Evolutionary conservation across 176 grass and related monocot genomes (phyloP).

Genomic region (Poa pratensis): DNA sequence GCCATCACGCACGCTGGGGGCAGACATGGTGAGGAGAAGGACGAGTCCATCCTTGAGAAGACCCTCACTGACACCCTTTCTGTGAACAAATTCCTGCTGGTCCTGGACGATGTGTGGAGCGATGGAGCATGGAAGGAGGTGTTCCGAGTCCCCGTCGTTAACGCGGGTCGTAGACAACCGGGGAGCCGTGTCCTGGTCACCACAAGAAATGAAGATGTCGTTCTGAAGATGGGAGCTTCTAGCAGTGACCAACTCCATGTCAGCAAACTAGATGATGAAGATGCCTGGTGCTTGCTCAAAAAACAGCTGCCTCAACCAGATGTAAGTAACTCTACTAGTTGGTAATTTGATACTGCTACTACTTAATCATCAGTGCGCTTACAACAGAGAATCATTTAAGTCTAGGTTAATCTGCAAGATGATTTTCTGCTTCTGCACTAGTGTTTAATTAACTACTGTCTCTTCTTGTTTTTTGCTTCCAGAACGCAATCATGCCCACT

Average conservation of each 20-base stretch:
- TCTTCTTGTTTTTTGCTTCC: background rate
- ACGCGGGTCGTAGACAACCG: background rate
- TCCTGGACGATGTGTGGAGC: constrained; percentile 13
- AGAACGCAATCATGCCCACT: background rate
- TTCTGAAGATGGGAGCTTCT: constrained; percentile 1
- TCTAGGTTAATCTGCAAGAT: background rate
- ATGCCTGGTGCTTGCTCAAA: background rate
- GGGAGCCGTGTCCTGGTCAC: constrained; percentile 1
- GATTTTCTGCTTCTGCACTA: background rate
- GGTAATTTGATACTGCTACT: background rate
- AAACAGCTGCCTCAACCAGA: background rate
- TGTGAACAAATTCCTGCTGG: background rate
- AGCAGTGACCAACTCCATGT: constrained; percentile 7
- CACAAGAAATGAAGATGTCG: background rate
- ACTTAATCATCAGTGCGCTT: background rate
- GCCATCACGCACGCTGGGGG: background rate
- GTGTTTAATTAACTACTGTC: background rate
- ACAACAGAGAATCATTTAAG: background rate
- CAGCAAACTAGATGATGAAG: background rate
- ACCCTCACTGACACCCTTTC: background rate
- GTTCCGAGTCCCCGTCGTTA: background rate
- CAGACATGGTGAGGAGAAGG: background rate
- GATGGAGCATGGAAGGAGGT: constrained; percentile 16
- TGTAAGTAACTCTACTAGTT: background rate
- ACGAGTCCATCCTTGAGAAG: constrained; percentile 9